Conservation (phyloP, 192 early-diverging fungal genomes). For the Coemansia guatemalensis region DNA sequence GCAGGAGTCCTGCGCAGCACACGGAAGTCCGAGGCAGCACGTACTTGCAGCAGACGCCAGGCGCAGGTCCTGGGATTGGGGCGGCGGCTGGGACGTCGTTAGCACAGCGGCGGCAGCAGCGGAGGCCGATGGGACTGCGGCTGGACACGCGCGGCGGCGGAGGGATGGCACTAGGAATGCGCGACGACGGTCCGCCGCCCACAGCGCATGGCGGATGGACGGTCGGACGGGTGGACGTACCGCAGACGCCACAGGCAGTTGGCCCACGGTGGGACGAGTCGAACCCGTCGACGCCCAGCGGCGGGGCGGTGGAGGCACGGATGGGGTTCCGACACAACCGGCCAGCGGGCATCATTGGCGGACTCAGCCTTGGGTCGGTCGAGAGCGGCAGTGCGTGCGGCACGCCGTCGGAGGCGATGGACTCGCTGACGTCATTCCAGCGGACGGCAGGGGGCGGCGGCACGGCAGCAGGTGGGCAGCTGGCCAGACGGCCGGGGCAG, state of each 20-base stretch:
- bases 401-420: conserved; percentile 12
- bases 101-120: conserved; percentile 42
- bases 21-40: conserved; percentile 1
- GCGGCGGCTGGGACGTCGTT: conserved; percentile 18
- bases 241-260: background rate
- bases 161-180: background rate
- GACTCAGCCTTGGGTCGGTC: background rate
- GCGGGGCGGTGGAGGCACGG: background rate
- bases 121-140: conserved; percentile 39
- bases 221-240: background rate
- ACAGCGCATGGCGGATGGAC: conserved; percentile 33
- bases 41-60: conserved; percentile 2
- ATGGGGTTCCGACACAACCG: background rate
- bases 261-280: conserved; percentile 10
- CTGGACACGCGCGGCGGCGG: conserved; percentile 17
- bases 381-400: conserved; percentile 1
- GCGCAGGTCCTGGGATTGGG: background rate
- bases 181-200: conserved; percentile 22
- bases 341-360: conserved; percentile 4
- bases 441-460: background rate
- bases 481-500: conserved; percentile 15
- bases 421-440: conserved; percentile 21
- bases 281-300: conserved; percentile 7
- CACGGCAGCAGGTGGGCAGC: conserved; percentile 9
- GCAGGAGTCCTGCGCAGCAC: conserved; percentile 2